Evolutionary conservation across 768 basidiomycete species (phyloP), one percentile per base, ranked within the genome.

Genomic region (Termitomyces sp.): DNA sequence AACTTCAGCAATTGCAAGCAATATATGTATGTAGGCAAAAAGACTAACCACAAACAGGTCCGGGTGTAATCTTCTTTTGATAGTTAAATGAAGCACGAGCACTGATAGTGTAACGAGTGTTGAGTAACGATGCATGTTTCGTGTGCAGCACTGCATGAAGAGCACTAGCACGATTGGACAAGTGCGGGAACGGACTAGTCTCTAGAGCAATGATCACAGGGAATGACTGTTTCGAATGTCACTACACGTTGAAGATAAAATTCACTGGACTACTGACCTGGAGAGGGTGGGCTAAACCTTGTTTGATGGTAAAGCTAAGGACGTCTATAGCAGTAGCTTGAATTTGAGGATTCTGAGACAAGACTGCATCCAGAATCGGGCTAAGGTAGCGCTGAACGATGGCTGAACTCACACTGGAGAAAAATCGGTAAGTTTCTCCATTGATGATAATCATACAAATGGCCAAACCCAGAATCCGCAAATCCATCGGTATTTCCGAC

Each of bases 401-500:
- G 3, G 93, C 91, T 1, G 96, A 95, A 69, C 91, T 93, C 59
- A 98, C 92, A 28, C 96, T 98, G 64, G 28, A 45, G 7, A 3
- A 56, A 59, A 47, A 37, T 10, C 3, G 48, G 42, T 60, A 12
- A 57, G 21, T 15, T 17, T n/a, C 37, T 23, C n/a, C 7, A 5
- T 38, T 11, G 7, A 53, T 4, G 11, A 42, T 28, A 15, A 31
- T 47, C 28, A 19, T 9, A 45, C 40, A 4, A 23, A 17, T 31
- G 1, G 31, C 59, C 83, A 64, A 71, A 98, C 97, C 95, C 95
- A 6, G 96, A 98, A 63, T 98, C 97, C 0, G 96, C 94, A 68
- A 98, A 96, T 1, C 89, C 93, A 64, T 94, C 89, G 0, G 94
- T 94, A 64, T 96, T 95, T 0, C 97, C 97, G 3, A 98, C 89